Evolutionary conservation across 1,139 yeast genomes (phyloP), one percentile per base, ranked within the genome.

Genomic region (Kazachstania sp.): DNA sequence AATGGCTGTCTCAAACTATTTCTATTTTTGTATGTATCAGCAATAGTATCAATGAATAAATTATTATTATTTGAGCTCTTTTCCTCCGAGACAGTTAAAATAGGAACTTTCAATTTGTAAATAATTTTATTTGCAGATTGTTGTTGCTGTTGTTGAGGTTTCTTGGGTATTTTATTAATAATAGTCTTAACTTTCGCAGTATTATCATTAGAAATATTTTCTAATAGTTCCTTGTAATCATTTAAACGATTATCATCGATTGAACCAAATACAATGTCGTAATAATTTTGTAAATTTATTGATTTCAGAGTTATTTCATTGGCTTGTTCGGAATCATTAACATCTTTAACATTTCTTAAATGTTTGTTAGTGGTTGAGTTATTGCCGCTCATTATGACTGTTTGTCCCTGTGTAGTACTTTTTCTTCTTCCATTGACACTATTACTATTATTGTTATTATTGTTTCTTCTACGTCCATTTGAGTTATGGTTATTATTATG

Each of bases 71-170:
- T 19, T 16, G 19, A 18, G 13, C 4, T 36, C 4, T 18, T 36
- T 18, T 19, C 15, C 18, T 36, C 18, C 9, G 15, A 15, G 4
- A 12, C 20, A 13, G 26, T 12, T 9, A 30, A 8, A 9, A 54
- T 29, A 1, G 58, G 55, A 16, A 43, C 44, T 9, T 43, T 23
- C 15, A 54, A 41, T 45, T 51, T 53, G 45, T 49, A 54, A 3
- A 43, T 18, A 11, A 20, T 20, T 28, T 41, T 46, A 13, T 44
- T 43, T 15, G 37, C n/a, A 20, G 19, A 13, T n/a, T n/a, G n/a
- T 15, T 16, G 19, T 32, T 32, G 28, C 32, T 40, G 20, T 41
- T 34, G 37, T 5, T 38, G 7, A 31, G 26, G 6, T 32, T 38
- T 37, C 42, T 49, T 13, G 36, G 49, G 40, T 15, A 49, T 16